Evolutionary conservation across 2,329 filamentous ascomycete genomes (phyloP).

Genomic region (Cordyceps pruinosa): DNA sequence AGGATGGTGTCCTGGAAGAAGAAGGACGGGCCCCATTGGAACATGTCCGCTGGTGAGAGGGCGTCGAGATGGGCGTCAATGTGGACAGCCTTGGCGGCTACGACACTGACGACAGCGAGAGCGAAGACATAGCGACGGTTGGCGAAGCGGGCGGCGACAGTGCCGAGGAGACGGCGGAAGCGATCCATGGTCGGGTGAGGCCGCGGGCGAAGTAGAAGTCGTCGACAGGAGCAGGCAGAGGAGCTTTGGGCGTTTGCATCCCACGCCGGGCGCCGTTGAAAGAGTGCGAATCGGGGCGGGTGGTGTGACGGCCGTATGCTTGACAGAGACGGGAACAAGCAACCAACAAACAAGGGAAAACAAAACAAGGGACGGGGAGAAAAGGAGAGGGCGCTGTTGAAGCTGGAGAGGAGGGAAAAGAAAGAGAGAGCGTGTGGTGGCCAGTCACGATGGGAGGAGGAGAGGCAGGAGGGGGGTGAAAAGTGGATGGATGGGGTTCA

Average conservation of each 20-base stretch:
- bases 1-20: conserved; percentile 12
- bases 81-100: conserved; percentile 13
- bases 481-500: neutral
- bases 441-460: neutral
- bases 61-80: conserved; percentile 13
- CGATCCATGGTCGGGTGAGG: conserved; percentile 1
- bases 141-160: conserved; percentile 7
- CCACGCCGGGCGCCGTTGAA: neutral
- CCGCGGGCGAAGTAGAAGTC: neutral
- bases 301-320: neutral
- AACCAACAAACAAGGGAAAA: neutral
- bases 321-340: neutral
- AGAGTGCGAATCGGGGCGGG: neutral
- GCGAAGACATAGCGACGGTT: conserved; percentile 13
- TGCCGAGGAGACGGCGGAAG: conserved; percentile 2
- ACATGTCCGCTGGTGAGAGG: conserved; percentile 8
- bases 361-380: neutral
- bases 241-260: neutral
- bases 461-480: neutral
- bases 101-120: conserved; percentile 12
- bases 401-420: neutral
- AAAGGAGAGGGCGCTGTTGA: neutral
- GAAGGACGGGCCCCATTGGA: conserved; percentile 13
- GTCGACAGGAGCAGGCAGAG: neutral
- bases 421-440: neutral